Evolutionary conservation across 805 yeast species (phyloP), one percentile per base, ranked within the genome.

Genomic region (Pichia californica): DNA sequence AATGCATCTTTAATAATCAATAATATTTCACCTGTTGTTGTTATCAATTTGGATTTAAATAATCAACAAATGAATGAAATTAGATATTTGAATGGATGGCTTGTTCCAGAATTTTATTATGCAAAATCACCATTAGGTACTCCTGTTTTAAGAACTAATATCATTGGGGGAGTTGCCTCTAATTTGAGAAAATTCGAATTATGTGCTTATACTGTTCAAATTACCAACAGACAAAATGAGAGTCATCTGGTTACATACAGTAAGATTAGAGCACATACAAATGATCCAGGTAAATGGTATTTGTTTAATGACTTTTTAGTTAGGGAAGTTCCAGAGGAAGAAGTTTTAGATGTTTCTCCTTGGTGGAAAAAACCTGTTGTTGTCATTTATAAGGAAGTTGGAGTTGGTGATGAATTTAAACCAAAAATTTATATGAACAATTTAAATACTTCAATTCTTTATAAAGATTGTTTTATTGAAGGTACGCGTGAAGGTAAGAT

Each of bases 271-370:
- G 25, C 37, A 21, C 19, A 54, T 9, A 55, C 57, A 2, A 38
- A 41, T 16, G 46, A 42, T 11, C 25, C 42, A 6, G 47, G 49
- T 3, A 44, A 51, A 31, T 93, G 99, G 99, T 78, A 73, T 55
- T 61, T 93, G 57, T 88, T 93, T 61, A 93, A 93, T 58, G 98
- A 93, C 61, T 93, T 91, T 62, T 66, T 93, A 50, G 98, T 89
- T 14, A 75, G 78, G 53, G 81, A 79, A 20, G 71, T 93, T 1
- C 71, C 81, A 1, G 86, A 82, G 52, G 74, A 72, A 13, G 97
- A 93, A 52, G 97, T 85, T 0, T 69, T 88, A 38, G 77, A 88
- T 57, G 63, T 88, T 38, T 66, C 79, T 1, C 70, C 72, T 38
- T 70, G 81, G 68, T 89, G 96, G 96, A 93, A 93, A 58, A 77